Conservation (phyloP, 75 land plant genomes). For the Cunninghamia lanceolata region DNA sequence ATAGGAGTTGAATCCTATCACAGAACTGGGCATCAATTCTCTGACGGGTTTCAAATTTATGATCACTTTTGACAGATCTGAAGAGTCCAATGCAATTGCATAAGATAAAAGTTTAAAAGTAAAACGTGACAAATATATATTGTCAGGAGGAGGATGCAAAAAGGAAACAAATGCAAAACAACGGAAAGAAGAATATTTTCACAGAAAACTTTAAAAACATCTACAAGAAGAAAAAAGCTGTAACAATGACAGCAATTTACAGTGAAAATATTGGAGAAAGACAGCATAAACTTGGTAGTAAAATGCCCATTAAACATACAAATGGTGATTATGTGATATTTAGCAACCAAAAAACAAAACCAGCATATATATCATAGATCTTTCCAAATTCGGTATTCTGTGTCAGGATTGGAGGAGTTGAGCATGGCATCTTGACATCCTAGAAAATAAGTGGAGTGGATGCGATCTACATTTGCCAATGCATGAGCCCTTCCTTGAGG, state of each 20-base stretch:
- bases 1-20: neutral
- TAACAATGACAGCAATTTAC: neutral
- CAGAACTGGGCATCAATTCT: neutral
- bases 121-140: neutral
- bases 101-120: no score
- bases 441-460: conserved; percentile 23
- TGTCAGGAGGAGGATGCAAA: neutral
- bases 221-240: neutral
- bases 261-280: neutral
- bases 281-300: neutral
- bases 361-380: conserved; percentile 23
- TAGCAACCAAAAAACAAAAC: neutral
- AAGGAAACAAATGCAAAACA: neutral
- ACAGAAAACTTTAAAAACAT: neutral
- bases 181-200: neutral
- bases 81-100: neutral
- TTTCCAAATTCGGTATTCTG: conserved; percentile 35
- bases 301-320: neutral
- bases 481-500: conserved; percentile 42
- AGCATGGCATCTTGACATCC: conserved; percentile 32
- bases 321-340: neutral
- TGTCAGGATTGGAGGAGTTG: conserved; percentile 10
- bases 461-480: conserved; percentile 22
- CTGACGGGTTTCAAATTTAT: neutral
- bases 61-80: neutral